Evolutionary conservation across 1,284 basidiomycete genomes (phyloP), one percentile per base, ranked within the genome.

Genomic region (Microbotryum lychnidis-dioicae): DNA sequence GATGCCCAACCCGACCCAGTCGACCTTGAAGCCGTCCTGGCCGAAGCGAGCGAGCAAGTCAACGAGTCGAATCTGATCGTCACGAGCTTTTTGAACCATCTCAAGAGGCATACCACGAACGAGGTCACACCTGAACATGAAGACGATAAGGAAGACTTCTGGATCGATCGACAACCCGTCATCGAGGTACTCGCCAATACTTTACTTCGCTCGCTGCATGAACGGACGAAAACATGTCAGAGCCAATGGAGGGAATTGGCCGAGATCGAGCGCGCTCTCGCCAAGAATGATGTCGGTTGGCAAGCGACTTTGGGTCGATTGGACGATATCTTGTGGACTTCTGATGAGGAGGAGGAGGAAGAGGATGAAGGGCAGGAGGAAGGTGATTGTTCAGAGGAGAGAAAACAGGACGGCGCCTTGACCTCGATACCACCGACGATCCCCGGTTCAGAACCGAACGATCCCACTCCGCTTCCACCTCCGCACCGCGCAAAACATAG

Each of bases 151-250:
- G 6, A 44, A 56, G 9, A 12, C 37, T 53, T 57, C 45, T 63
- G 50, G 46, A 48, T 50, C 33, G 65, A 66, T 23, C 61, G 62
- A 2, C 65, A 66, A n/a, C 51, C 56, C 20, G 0, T 57, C 12
- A 31, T 66, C 50, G 65, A 66, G 21, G 16, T 27, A 6, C 56
- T 61, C 9, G 54, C 62, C 1, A 52, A 58, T 6, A 21, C 49
- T 6, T 20, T 64, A 21, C 48, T 66, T 25, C 58, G 58, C 5
- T 25, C 21, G 12, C 21, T 66, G 51, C 51, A 58, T 57, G 62
- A 50, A 29, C 20, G 56, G 31, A 25, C 51, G 3, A n/a, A 46
- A 45, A 23, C 53, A 25, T 57, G 61, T 6, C 59, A 61, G 18
- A 2, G 14, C 6, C 58, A 66, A 47, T 23, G 45, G 12, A 57